Conservation (phyloP, 192 early-diverging fungal species). For the Helicostylum pulchrum region DNA sequence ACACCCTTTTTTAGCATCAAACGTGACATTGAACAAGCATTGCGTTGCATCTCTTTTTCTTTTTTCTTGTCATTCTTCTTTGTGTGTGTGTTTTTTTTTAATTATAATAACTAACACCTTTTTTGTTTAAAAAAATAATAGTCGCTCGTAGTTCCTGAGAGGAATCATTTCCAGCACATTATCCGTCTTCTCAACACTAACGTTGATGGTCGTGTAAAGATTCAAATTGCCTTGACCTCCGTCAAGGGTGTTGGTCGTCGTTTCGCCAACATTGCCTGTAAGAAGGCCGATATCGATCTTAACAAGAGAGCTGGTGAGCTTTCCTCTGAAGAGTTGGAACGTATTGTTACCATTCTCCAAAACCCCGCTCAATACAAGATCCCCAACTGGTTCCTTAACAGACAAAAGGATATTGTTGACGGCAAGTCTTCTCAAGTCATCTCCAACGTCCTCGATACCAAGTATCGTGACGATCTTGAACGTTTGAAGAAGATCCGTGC, state of each 20-base stretch:
- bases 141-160: constrained; percentile 89
- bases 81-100: too few relatives aligned
- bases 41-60: not conserved
- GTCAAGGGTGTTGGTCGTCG: constrained; percentile 98
- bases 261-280: constrained; percentile 96
- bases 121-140: constrained; percentile 12
- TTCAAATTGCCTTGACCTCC: constrained; percentile 93
- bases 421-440: constrained; percentile 95
- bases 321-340: constrained; percentile 87
- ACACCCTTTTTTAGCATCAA: too few relatives aligned
- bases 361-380: constrained; percentile 99
- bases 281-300: constrained; percentile 98
- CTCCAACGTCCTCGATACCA: constrained; percentile 92
- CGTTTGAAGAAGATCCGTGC: constrained; percentile 98
- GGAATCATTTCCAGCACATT: constrained; percentile 95
- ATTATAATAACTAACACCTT: too few relatives aligned
- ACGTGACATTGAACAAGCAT: too few relatives aligned
- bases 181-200: constrained; percentile 71
- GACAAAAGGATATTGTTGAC: constrained; percentile 95
- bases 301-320: constrained; percentile 67
- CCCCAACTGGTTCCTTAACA: constrained; percentile 99
- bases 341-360: constrained; percentile 97
- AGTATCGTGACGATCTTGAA: constrained; percentile 98
- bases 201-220: constrained; percentile 92
- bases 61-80: too few relatives aligned